Evolutionary conservation across 208 protist genomes (phyloP), one percentile per base, ranked within the genome.

Genomic region (Kentomonas sorsogonicus): DNA sequence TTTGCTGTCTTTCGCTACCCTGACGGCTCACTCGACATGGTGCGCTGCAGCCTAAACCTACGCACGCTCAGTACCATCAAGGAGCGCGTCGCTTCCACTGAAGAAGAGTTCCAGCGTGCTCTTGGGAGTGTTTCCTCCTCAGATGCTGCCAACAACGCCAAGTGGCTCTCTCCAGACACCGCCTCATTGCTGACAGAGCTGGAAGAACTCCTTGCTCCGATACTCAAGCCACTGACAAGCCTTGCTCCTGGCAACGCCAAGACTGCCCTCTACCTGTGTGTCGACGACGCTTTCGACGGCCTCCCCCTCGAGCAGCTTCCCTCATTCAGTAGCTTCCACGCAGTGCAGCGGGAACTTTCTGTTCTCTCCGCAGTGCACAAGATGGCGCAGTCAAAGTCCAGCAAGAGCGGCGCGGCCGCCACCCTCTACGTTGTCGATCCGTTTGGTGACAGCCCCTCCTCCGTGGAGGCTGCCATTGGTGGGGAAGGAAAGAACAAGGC

Each of bases 241-340:
- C 82, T 89, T 40, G 52, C 47, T 3, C 55, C 53, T 26, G 70
- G 70, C 18, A 60, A 66, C 16, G 59, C 63, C 13, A 79, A 72
- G 39, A 63, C 72, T 20, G 50, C 70, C 4, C 58, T 91, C 25
- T 83, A 80, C 60, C 72, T 94, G 10, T 91, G 84, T 38, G 66
- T 94, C 3, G 74, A 79, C 38, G 72, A 83, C 3, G n/a, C 69
- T 23, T 50, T 94, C 45, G 82, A 90, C 30, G 36, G 68, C 5
- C 72, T 89, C 15, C 82, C 88, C 0, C 43, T 90, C 26, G 88
- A 94, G 61, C 74, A 81, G 25, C 53, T 60, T 10, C 50, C 63
- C 26, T 64, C 53, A 16, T 74, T 91, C 53, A 45, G 46, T 13
- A 30, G 26, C 9, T 87, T 84, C 57, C 26, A 65, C 33, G 62